These are phyloP conservation scores for Trichosporon sp. DNA, from an alignment of 1,284 basidiomycete genomes.

Conservation along the genomic window DNA sequence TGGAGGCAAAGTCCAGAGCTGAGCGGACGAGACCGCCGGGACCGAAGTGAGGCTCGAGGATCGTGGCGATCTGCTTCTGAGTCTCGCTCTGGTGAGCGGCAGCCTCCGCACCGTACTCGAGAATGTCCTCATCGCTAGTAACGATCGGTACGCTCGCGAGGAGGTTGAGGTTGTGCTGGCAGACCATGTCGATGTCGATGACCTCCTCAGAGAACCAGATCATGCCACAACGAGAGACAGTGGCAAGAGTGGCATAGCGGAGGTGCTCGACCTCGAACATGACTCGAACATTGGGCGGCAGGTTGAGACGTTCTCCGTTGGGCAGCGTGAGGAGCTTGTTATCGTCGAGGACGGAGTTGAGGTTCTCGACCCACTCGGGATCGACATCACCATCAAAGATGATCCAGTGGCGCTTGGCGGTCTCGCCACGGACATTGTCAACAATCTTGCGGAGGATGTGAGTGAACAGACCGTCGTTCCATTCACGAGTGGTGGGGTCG, in stretches of 20 bases:
- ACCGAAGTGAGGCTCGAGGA: constrained; percentile 76
- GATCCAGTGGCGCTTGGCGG: constrained; percentile 96
- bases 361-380: constrained; percentile 99
- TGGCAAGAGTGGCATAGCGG: constrained; percentile 93
- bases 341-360: constrained; percentile 92
- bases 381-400: constrained; percentile 99
- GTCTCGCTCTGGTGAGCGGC: constrained; percentile 55
- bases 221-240: constrained; percentile 99
- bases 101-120: constrained; percentile 53
- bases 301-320: constrained; percentile 95
- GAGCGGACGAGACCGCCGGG: constrained; percentile 73
- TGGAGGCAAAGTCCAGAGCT: constrained; percentile 71
- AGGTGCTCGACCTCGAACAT: constrained; percentile 99
- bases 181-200: constrained; percentile 86
- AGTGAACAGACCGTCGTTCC: constrained; percentile 99
- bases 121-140: constrained; percentile 77
- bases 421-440: constrained; percentile 97
- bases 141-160: constrained; percentile 74
- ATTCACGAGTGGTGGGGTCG: constrained; percentile 95
- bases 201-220: constrained; percentile 99
- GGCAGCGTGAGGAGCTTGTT: constrained; percentile 97
- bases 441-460: constrained; percentile 96
- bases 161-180: constrained; percentile 76
- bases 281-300: constrained; percentile 94
- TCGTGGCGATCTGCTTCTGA: constrained; percentile 71